Conservation (phyloP, 1,139 yeast genomes). For the Lodderomyces orthopsilosis region DNA sequence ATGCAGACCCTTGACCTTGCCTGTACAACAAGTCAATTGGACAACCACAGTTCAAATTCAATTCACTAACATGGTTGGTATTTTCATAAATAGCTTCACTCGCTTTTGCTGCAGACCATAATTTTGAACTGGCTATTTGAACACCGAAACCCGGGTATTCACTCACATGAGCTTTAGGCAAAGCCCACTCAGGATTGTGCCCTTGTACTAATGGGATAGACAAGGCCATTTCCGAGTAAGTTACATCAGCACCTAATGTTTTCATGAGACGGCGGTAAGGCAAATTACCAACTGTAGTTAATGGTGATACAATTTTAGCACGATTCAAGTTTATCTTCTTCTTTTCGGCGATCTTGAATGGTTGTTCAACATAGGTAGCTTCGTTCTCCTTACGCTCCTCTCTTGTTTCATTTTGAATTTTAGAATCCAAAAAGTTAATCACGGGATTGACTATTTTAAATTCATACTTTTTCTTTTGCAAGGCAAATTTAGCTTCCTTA, state of each 20-base stretch:
- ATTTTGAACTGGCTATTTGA: slow-evolving; percentile 88
- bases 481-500: slow-evolving; percentile 47
- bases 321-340: slow-evolving; percentile 61
- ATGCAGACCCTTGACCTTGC: slow-evolving; percentile 95
- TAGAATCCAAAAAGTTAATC: slow-evolving; percentile 52
- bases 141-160: slow-evolving; percentile 92
- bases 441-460: slow-evolving; percentile 56
- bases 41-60: slow-evolving; percentile 93
- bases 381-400: slow-evolving; percentile 31
- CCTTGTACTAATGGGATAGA: slow-evolving; percentile 85
- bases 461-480: slow-evolving; percentile 63
- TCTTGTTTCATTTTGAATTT: slow-evolving; percentile 30
- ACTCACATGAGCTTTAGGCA: slow-evolving; percentile 79
- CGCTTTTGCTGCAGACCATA: slow-evolving; percentile 92
- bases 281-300: slow-evolving; percentile 95
- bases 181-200: slow-evolving; percentile 93
- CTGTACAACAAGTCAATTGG: slow-evolving; percentile 91
- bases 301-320: slow-evolving; percentile 89
- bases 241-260: slow-evolving; percentile 85
- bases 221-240: slow-evolving; percentile 95
- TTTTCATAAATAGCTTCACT: slow-evolving; percentile 71
- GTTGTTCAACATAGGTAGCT: slow-evolving; percentile 64
- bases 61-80: slow-evolving; percentile 60
- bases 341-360: slow-evolving; percentile 81
- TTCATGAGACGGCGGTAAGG: slow-evolving; percentile 95